Evolutionary conservation across 2,329 filamentous ascomycete genomes (phyloP).

Genomic region (Pyrenochaeta sp.): DNA sequence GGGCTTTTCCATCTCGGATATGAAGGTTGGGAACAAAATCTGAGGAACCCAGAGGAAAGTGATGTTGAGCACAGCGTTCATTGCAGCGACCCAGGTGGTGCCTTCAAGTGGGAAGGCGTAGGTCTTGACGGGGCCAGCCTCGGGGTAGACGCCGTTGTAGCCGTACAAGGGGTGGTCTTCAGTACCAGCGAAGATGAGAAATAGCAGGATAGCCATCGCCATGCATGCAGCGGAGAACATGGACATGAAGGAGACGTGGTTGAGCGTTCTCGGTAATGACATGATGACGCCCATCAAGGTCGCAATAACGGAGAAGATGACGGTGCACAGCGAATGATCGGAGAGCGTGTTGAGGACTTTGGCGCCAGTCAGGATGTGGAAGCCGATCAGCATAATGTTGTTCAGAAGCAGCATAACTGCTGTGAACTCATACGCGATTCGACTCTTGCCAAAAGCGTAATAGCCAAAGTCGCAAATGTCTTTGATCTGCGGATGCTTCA

Average conservation of each 20-base stretch:
- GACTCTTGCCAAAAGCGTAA: constrained; percentile 85
- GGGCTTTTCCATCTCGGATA: constrained; percentile 85
- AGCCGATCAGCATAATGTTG: constrained; percentile 87
- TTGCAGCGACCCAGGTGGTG: constrained; percentile 80
- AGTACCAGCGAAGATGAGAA: constrained; percentile 80
- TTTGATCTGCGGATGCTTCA: constrained; percentile 86
- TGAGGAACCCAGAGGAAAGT: constrained; percentile 95
- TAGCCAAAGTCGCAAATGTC: constrained; percentile 95
- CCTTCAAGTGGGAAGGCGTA: constrained; percentile 71
- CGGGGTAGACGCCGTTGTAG: constrained; percentile 64
- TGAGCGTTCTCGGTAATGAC: constrained; percentile 86
- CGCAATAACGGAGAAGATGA: constrained; percentile 78
- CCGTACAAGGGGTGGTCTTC: constrained; percentile 71
- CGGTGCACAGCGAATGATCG: constrained; percentile 74
- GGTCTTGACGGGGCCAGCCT: constrained; percentile 69
- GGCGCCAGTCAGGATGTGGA: constrained; percentile 39
- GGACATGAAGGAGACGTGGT: constrained; percentile 78
- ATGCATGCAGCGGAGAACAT: constrained; percentile 84
- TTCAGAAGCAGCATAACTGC: constrained; percentile 91
- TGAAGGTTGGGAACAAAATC: constrained; percentile 91
- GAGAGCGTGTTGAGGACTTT: constrained; percentile 59
- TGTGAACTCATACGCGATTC: constrained; percentile 71
- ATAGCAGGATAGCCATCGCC: constrained; percentile 84
- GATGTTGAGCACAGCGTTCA: constrained; percentile 92
- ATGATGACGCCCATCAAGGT: constrained; percentile 78